Base-by-base conservation (phyloP, 805 yeast genomes). In the Candida piceae region DNA sequence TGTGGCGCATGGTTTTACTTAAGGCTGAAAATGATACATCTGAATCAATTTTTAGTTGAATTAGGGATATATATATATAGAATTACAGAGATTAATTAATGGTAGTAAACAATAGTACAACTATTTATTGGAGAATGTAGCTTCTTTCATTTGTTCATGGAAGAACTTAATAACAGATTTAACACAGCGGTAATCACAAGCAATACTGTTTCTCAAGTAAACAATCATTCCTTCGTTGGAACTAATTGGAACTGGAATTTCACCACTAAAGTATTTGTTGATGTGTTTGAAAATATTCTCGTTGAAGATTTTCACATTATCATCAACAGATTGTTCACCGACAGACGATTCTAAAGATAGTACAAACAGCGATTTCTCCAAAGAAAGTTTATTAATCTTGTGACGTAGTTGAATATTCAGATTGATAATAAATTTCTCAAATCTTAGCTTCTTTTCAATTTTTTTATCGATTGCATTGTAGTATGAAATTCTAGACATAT, bases 361-460 rank as follows among this genome's bases (percentile, higher is more conserved):
- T 10, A 51, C 33, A 34, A 42, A 58, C 38, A 58, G 30, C 10
- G 55, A 46, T 27, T 48, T 41, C 16, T 37, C 18, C 38, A 57
- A 30, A 9, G 50, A 45, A 9, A 53, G 26, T 22, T 23, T 26
- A 11, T 37, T 36, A 4, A 34, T 24, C 31, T 45, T 45, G 34
- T 53, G 60, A 16, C 49, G 46, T 15, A 59, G 36, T 23, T 52
- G 49, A 22, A 59, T 42, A 3, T 25, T 43, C 17, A 58, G 29
- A 10, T 46, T 48, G 19, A 48, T 16, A 16, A 37, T 44, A 10
- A 46, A 35, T 24, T 46, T 39, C 21, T 55, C 58, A 16, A 32
- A 34, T 11, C 48, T 41, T n/a, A 29, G 30, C 31, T 50, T 55
- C 39, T 43, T 48, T 7, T 42, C 50, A 16, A 35, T 35, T 38